phyloP scores from a whole-genome alignment of 2,329 filamentous ascomycete genomes.

The Colletotrichum trifolii region DNA sequence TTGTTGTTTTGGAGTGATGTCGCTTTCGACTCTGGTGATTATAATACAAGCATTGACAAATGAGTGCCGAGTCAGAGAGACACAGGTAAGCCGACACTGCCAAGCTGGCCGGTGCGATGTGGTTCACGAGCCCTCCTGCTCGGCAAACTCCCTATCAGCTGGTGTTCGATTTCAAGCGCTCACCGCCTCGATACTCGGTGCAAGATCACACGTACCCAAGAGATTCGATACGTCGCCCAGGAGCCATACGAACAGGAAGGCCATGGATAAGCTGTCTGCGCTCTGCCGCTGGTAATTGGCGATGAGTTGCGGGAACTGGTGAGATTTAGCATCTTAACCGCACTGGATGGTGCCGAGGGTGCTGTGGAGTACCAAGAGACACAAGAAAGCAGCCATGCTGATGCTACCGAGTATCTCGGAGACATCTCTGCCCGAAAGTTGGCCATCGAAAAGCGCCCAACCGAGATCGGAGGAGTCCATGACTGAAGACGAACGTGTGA shows the following conservation, averaged over 20 bases:
- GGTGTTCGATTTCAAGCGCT: background rate
- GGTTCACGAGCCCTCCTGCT: slow-evolving; percentile 16
- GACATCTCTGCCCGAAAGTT: slow-evolving; percentile 4
- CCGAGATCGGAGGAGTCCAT: background rate
- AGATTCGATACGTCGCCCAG: slow-evolving; percentile 22
- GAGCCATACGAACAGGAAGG: slow-evolving; percentile 26
- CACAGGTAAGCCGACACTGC: slow-evolving; percentile 20
- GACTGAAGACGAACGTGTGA: background rate
- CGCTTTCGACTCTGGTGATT: background rate
- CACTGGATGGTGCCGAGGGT: too few relatives aligned
- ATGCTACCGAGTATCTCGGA: slow-evolving; percentile 32
- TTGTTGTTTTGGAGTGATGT: background rate
- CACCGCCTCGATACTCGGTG: background rate
- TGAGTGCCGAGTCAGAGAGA: slow-evolving; percentile 27
- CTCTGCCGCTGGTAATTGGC: slow-evolving; percentile 22
- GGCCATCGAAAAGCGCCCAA: background rate
- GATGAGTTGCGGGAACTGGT: slow-evolving; percentile 22
- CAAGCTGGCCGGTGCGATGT: slow-evolving; percentile 25
- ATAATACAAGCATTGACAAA: slow-evolving; percentile 28
- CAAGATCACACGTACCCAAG: background rate
- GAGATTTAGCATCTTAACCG: background rate
- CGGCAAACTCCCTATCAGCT: too few relatives aligned
- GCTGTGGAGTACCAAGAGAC: slow-evolving; percentile 11
- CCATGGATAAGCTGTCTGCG: slow-evolving; percentile 31
- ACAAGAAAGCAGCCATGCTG: slow-evolving; percentile 33